These are phyloP conservation scores for Ophiostoma novo-ulmi DNA, from an alignment of 2,329 filamentous ascomycete species.

Conservation along the genomic window DNA sequence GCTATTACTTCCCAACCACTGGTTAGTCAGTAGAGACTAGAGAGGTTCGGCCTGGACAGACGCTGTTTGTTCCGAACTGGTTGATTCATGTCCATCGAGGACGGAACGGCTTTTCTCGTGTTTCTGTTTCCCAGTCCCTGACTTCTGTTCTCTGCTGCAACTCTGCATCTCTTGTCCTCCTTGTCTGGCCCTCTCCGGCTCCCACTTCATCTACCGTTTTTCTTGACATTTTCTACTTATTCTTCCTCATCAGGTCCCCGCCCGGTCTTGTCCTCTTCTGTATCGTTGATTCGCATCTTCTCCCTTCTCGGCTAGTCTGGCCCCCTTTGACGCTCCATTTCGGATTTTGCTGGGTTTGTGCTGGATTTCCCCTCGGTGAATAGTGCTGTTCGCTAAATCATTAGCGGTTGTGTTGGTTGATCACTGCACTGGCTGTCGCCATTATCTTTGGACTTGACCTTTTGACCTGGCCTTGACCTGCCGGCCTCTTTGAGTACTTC, in stretches of 20 bases:
- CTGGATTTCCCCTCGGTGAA: background rate
- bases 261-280: background rate
- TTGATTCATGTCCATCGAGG: background rate
- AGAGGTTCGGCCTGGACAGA: background rate
- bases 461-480: too few species aligned
- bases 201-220: slow-evolving; percentile 4
- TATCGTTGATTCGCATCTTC: background rate
- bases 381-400: background rate
- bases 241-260: background rate
- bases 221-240: background rate
- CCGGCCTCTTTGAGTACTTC: background rate
- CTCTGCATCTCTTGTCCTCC: background rate
- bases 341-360: background rate
- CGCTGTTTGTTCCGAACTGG: background rate
- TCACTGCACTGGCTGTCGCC: background rate
- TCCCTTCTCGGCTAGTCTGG: background rate
- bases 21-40: background rate
- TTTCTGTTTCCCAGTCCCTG: slow-evolving; percentile 1
- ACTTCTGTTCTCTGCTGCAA: background rate
- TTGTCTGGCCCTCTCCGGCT: background rate
- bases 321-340: background rate
- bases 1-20: background rate
- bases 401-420: background rate
- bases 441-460: too few species aligned
- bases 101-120: background rate